Conservation (phyloP, 495 filamentous ascomycete genomes). For the Talaromyces ruber region DNA sequence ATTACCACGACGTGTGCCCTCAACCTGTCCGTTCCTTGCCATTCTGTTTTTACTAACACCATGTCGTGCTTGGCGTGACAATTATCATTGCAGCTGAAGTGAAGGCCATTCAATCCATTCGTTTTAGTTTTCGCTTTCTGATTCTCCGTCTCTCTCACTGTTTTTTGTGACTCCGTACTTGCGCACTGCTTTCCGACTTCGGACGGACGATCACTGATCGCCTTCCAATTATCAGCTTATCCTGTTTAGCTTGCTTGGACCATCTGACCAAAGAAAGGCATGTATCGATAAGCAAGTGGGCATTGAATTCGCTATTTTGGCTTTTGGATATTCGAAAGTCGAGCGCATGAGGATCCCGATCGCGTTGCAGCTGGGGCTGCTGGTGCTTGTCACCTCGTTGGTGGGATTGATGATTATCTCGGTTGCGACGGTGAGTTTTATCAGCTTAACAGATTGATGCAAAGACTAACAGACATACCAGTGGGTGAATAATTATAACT, state of each 20-base stretch:
- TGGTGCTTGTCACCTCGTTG: conserved; percentile 63
- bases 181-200: neutral
- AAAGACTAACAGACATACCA: conserved; percentile 21
- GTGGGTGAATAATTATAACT: conserved; percentile 69
- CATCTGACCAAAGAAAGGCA: neutral
- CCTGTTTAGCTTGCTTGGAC: neutral
- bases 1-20: neutral
- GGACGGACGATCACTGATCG: neutral
- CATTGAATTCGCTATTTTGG: neutral
- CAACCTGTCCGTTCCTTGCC: neutral
- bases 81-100: neutral
- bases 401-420: conserved; percentile 56
- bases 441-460: neutral
- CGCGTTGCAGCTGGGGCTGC: conserved; percentile 67
- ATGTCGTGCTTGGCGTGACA: neutral
- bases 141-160: neutral
- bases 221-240: neutral
- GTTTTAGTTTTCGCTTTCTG: neutral
- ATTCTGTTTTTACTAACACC: neutral
- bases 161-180: neutral
- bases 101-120: neutral
- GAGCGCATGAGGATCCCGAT: conserved; percentile 70
- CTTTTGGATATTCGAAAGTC: neutral
- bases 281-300: neutral
- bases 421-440: conserved; percentile 48